phyloP scores from a whole-genome alignment of 331 rosid genomes.

The Prunus yedoensis region DNA sequence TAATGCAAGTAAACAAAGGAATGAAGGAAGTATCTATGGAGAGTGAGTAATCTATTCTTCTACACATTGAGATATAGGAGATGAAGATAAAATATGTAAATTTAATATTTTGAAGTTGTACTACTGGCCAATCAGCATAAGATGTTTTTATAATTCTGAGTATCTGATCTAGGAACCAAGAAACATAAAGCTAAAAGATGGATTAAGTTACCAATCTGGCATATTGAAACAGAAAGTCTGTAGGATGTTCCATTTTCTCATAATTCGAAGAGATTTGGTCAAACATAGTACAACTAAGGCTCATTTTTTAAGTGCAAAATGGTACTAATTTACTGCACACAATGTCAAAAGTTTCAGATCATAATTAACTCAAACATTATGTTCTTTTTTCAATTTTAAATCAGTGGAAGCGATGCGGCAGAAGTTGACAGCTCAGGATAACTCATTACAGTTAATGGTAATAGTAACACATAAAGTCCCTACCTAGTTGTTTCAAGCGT shows the following conservation, averaged over 20 bases:
- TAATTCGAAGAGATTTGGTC: neutral
- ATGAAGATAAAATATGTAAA: conserved; percentile 13
- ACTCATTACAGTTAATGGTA: conserved; percentile 73
- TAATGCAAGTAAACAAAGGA: conserved; percentile 83
- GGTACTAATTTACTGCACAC: neutral
- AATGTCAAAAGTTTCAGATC: neutral
- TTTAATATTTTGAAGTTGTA: neutral
- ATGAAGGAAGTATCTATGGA: conserved; percentile 72
- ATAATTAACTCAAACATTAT: neutral
- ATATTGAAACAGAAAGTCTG: neutral
- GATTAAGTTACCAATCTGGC: conserved; percentile 3
- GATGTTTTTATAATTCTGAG: neutral
- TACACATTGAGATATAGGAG: conserved; percentile 13
- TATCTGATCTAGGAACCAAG: neutral
- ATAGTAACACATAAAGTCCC: conserved; percentile 8
- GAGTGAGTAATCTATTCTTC: conserved; percentile 46
- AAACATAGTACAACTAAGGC: neutral
- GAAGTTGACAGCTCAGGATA: conserved; percentile 66
- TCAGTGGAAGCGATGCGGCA: conserved; percentile 75
- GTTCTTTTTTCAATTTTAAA: conserved; percentile 21
- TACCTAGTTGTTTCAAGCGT: conserved; percentile 24
- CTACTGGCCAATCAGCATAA: neutral
- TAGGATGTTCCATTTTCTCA: neutral
- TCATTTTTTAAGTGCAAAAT: neutral
- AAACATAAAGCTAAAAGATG: neutral